Evolutionary conservation across 2,329 filamentous ascomycete genomes (phyloP).

Genomic region (Sclerotinia spermophila): DNA sequence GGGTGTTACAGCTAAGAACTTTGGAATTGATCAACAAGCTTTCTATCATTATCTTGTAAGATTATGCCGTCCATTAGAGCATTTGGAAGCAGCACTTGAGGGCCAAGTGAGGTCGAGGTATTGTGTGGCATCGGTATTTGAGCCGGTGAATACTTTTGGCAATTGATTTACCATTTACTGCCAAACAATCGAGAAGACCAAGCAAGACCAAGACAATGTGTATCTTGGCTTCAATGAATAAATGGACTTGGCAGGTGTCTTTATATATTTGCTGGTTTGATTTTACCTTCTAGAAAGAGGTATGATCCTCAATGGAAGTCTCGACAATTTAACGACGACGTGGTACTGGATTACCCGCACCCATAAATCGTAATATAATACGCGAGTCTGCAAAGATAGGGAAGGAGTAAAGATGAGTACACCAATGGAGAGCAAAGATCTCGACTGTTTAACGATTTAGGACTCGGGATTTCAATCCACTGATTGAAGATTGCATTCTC

Average conservation of each 20-base stretch:
- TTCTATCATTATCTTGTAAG: background rate
- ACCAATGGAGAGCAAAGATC: background rate
- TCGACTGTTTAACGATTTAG: background rate
- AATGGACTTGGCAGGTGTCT: background rate
- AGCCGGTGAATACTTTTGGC: background rate
- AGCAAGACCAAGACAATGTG: constrained; percentile 8
- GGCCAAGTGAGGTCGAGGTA: background rate
- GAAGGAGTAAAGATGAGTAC: background rate
- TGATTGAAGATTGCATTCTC: background rate
- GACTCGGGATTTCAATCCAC: background rate
- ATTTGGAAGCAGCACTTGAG: background rate
- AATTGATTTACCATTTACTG: background rate
- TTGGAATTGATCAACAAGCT: background rate
- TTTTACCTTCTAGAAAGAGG: constrained; percentile 6
- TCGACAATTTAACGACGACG: background rate
- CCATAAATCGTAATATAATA: background rate
- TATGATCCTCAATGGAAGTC: background rate
- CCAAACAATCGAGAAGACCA: background rate
- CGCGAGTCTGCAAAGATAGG: no score
- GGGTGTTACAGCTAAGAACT: background rate
- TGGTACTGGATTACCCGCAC: background rate
- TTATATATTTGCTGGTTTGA: background rate
- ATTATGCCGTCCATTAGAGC: background rate
- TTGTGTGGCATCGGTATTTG: background rate
- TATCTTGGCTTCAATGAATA: background rate